Evolutionary conservation across 345 rosid genomes (phyloP), one percentile per base, ranked within the genome.

Genomic region (Eucalyptus sp.): DNA sequence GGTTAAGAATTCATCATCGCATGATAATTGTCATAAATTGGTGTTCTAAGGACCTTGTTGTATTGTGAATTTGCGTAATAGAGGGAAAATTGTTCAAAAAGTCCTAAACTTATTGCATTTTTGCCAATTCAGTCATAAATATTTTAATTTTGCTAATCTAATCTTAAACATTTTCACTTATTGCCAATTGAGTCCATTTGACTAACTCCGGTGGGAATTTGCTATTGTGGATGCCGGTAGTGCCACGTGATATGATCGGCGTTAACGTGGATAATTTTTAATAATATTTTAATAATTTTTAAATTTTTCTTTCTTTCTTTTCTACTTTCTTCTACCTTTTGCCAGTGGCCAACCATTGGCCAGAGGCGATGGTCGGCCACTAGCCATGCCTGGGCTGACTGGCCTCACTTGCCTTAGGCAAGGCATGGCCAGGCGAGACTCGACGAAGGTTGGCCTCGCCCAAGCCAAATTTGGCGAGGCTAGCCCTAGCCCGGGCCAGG

Each of bases 341-440:
- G 24, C 0, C 2, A 1, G 1, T 16, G 25, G 58, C 1, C 58
- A 52, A 52, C 4, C 25, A 52, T 0, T 7, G 0, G 10, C 58
- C 0, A 52, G 3, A 52, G 58, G 58, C 0, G 1, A 52, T 52
- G 10, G 10, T 52, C 0, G 2, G 0, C 58, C 24, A 52, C 24
- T 0, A 52, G 2, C 58, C 58, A 52, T 52, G 58, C 58, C 0
- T 0, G 1, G 0, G 10, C 0, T 0, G 0, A 52, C 5, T 52
- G 0, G 58, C 10, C 25, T 52, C 1, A 0, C 58, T 0, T 52
- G 0, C 58, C 25, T 52, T 52, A 52, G 2, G 58, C 2, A 0
- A 52, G 58, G 5, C 58, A 20, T 52, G 58, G 58, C 10, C 2
- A 2, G 0, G 25, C 9, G 0, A 18, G 25, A 52, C 58, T 0